phyloP scores from a whole-genome alignment of 352 stramenopile genomes.

The Phytophthora macrochlamydospora region DNA sequence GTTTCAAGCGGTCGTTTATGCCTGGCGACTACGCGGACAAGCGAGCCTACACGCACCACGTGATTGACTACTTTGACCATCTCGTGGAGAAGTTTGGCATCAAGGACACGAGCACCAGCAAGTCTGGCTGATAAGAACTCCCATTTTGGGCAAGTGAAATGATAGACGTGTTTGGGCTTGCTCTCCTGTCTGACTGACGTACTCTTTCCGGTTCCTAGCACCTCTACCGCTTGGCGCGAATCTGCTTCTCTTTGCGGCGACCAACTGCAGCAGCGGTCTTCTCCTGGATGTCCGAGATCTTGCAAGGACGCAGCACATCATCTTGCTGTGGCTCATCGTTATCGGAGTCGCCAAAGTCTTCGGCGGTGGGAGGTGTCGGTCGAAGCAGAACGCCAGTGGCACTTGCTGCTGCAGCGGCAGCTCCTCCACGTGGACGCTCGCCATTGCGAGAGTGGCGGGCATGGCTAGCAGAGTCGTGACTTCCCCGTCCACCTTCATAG shows the following conservation, averaged over 20 bases:
- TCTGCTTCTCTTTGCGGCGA: conserved; percentile 73
- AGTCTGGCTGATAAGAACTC: conserved; percentile 23
- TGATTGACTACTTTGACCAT: conserved; percentile 89
- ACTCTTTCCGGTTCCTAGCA: neutral
- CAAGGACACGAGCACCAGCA: conserved; percentile 39
- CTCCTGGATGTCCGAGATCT: conserved; percentile 83
- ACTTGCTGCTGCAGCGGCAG: neutral
- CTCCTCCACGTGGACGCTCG: conserved; percentile 23
- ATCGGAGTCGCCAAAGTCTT: conserved; percentile 82
- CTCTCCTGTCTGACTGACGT: neutral
- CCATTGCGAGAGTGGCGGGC: conserved; percentile 25
- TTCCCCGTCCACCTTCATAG: conserved; percentile 37
- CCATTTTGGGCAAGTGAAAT: neutral
- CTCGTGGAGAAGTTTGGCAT: conserved; percentile 76
- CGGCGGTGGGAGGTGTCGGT: conserved; percentile 56
- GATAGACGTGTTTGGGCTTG: neutral
- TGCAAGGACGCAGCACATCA: conserved; percentile 66
- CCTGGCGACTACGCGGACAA: conserved; percentile 75
- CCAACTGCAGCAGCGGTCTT: conserved; percentile 70
- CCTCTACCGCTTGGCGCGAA: conserved; percentile 45
- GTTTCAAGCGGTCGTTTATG: conserved; percentile 90
- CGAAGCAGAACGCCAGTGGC: conserved; percentile 41
- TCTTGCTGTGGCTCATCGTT: conserved; percentile 65
- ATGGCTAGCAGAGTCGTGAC: conserved; percentile 32
- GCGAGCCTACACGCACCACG: conserved; percentile 81